Percentiles rank a stretch among this genome's conserved stretches.
Conservation (phyloP, 352 stramenopile species). For the Globisporangium perplexum region DNA sequence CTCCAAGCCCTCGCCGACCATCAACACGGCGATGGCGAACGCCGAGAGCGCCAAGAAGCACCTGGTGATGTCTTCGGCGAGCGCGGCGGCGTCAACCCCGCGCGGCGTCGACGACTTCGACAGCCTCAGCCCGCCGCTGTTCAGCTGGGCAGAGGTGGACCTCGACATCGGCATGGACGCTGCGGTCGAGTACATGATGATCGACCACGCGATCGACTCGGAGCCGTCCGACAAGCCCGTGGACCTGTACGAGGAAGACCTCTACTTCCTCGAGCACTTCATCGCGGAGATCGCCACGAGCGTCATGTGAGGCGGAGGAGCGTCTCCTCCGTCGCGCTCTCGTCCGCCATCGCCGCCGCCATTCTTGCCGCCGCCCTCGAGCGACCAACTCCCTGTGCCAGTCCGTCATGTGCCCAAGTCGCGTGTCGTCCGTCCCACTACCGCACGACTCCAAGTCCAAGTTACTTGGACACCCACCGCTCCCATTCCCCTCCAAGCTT, state of each 20-base stretch:
- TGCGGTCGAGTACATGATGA: constrained; percentile 75
- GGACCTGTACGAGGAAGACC: constrained; percentile 69
- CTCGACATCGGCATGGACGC: constrained; percentile 66
- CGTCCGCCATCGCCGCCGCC: no score
- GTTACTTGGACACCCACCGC: background rate
- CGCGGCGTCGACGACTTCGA: constrained; percentile 49
- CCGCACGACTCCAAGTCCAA: no score
- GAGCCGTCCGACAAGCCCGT: constrained; percentile 70
- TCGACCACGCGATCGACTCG: constrained; percentile 66
- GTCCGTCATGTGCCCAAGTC: background rate
- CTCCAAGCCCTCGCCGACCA: constrained; percentile 2
- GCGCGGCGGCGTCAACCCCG: constrained; percentile 12
- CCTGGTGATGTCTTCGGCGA: background rate
- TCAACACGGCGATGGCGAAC: constrained; percentile 18
- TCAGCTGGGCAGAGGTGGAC: constrained; percentile 73
- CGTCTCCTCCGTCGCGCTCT: no score
- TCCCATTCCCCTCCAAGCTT: no score
- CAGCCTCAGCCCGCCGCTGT: constrained; percentile 21
- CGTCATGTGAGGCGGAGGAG: constrained; percentile 25
- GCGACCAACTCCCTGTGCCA: background rate
- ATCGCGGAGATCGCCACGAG: constrained; percentile 64
- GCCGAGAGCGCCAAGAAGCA: constrained; percentile 17
- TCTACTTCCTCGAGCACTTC: constrained; percentile 81
- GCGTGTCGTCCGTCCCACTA: background rate
- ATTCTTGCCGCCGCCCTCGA: background rate